These are phyloP conservation scores for Russula sp. DNA, from an alignment of 768 basidiomycete genomes.

Conservation along the genomic window DNA sequence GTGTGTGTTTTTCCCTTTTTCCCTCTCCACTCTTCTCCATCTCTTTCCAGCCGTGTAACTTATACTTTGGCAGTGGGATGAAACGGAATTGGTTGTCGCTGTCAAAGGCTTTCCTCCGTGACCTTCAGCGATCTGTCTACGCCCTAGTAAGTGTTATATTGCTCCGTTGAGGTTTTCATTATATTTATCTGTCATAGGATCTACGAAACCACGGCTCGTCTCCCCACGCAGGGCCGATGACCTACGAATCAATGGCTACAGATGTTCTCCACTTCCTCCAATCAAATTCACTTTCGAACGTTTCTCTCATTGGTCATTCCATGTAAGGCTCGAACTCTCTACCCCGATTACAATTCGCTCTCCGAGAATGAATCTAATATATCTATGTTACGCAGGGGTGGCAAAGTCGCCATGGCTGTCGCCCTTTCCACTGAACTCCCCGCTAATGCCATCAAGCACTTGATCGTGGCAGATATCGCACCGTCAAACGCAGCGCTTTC, in stretches of 20 bases:
- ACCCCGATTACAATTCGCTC: no score
- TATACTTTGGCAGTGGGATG: conserved; percentile 55
- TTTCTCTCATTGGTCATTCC: conserved; percentile 84
- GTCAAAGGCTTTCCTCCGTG: conserved; percentile 67
- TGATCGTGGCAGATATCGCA: conserved; percentile 81
- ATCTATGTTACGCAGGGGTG: conserved; percentile 58
- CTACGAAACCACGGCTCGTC: conserved; percentile 88
- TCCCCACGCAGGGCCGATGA: conserved; percentile 70
- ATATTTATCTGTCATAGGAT: conserved; percentile 48
- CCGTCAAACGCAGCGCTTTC: conserved; percentile 60
- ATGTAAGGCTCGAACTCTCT: conserved; percentile 52
- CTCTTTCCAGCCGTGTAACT: not conserved
- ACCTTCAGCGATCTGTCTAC: conserved; percentile 67
- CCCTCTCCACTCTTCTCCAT: not conserved
- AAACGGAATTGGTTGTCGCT: conserved; percentile 89
- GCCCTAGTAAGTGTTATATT: conserved; percentile 50
- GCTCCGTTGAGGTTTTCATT: not conserved
- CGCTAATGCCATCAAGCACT: conserved; percentile 45
- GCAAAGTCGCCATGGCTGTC: conserved; percentile 74
- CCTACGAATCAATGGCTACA: conserved; percentile 72
- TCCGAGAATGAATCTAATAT: not conserved
- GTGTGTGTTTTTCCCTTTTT: conserved; percentile 39
- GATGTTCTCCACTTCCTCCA: conserved; percentile 72
- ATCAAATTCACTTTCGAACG: conserved; percentile 50
- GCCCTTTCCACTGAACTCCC: conserved; percentile 52